Conservation (phyloP, 495 filamentous ascomycete species). For the Jackrogersella minutella region DNA sequence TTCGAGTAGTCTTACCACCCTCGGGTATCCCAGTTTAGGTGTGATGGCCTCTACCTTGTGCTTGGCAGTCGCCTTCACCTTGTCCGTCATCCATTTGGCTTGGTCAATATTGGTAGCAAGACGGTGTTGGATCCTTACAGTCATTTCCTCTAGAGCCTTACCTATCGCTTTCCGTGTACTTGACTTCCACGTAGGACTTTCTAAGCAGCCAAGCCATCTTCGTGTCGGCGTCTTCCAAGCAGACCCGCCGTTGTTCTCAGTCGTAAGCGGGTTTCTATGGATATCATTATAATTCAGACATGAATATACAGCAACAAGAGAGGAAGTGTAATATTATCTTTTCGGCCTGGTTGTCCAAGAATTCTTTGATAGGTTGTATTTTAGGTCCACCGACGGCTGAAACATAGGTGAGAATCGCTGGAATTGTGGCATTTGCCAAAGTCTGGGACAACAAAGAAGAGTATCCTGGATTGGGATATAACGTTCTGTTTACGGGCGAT, state of each 20-base stretch:
- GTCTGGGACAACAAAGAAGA: slow-evolving; percentile 9
- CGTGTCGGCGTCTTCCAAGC: slow-evolving; percentile 47
- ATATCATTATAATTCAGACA: background rate
- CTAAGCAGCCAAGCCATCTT: slow-evolving; percentile 26
- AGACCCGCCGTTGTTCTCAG: slow-evolving; percentile 71
- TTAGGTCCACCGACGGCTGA: slow-evolving; percentile 63
- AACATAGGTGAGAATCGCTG: background rate
- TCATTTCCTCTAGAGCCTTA: slow-evolving; percentile 21
- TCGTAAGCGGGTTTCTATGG: slow-evolving; percentile 58
- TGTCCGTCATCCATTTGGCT: slow-evolving; percentile 32
- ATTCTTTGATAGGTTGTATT: slow-evolving; percentile 62
- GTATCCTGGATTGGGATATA: slow-evolving; percentile 4
- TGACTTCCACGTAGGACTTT: slow-evolving; percentile 24
- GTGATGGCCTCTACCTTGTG: slow-evolving; percentile 28
- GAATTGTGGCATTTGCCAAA: slow-evolving; percentile 8
- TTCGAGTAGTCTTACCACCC: slow-evolving; percentile 22
- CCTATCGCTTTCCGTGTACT: slow-evolving; percentile 22
- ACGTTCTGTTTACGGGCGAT: slow-evolving; percentile 14
- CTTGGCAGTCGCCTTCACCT: slow-evolving; percentile 24
- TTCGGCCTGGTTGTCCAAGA: slow-evolving; percentile 49
- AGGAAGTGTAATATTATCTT: slow-evolving; percentile 38
- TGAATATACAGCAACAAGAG: background rate
- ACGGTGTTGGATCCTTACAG: slow-evolving; percentile 16
- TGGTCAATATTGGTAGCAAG: slow-evolving; percentile 25
- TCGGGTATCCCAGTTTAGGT: slow-evolving; percentile 22